Conservation (phyloP, 345 rosid genomes). For the Syzygium grande region DNA sequence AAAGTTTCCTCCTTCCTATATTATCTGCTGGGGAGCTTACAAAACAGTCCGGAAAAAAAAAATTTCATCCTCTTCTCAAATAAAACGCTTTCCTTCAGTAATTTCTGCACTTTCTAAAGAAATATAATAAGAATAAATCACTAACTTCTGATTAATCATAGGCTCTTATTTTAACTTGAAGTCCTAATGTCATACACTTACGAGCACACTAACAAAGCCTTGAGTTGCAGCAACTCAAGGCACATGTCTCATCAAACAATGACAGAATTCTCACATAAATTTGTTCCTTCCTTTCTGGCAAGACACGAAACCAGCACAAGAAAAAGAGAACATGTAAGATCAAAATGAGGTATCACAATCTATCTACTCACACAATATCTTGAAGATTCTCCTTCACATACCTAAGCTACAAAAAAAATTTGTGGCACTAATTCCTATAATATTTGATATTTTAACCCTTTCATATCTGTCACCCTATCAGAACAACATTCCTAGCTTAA, state of each 20-base stretch:
- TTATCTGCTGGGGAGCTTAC: neutral
- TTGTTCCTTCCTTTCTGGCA: neutral
- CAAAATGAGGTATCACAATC: neutral
- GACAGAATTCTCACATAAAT: neutral
- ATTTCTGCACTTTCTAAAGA: neutral
- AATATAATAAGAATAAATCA: neutral
- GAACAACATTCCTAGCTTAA: neutral
- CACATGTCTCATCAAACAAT: neutral
- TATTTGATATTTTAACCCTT: neutral
- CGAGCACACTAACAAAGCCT: neutral
- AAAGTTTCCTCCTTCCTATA: neutral
- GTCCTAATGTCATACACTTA: neutral
- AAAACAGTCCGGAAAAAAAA: neutral
- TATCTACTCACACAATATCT: neutral
- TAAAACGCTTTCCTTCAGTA: neutral
- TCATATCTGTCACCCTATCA: neutral
- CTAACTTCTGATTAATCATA: neutral
- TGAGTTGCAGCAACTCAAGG: neutral
- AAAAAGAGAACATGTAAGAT: neutral
- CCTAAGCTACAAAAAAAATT: neutral
- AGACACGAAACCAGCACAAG: neutral
- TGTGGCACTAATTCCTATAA: neutral
- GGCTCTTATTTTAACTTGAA: neutral
- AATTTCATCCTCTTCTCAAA: neutral
- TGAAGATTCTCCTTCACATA: neutral